Conservation (phyloP, 2,329 filamentous ascomycete genomes). For the Aspergillus ochraceoroseus region DNA sequence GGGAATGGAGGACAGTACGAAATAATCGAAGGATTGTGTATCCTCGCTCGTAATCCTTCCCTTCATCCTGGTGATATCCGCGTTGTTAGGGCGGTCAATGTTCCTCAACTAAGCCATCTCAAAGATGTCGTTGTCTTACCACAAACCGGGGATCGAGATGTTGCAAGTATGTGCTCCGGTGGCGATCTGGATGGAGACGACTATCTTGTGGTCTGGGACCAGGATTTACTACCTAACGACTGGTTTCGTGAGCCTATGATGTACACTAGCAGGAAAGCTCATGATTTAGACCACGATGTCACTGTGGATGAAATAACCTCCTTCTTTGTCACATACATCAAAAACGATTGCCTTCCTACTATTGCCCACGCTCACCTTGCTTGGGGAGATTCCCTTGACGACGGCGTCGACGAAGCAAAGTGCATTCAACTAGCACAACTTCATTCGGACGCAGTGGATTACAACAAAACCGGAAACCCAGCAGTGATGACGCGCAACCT, state of each 20-base stretch:
- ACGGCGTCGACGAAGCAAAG: conserved; percentile 61
- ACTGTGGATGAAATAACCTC: conserved; percentile 66
- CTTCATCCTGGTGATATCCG: conserved; percentile 89
- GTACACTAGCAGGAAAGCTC: conserved; percentile 58
- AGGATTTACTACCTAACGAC: conserved; percentile 60
- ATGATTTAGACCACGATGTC: conserved; percentile 58
- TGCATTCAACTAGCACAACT: conserved; percentile 73
- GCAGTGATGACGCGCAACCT: conserved; percentile 62
- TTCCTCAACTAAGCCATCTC: conserved; percentile 66
- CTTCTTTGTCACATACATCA: conserved; percentile 91
- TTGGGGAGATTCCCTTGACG: conserved; percentile 59
- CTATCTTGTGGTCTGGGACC: conserved; percentile 90
- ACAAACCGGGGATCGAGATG: conserved; percentile 71
- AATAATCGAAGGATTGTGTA: conserved; percentile 69
- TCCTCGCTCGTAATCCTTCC: conserved; percentile 87
- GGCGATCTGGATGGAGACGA: conserved; percentile 96
- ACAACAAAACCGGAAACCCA: conserved; percentile 79
- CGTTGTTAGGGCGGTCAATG: conserved; percentile 76
- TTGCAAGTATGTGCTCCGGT: conserved; percentile 92
- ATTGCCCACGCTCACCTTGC: conserved; percentile 83
- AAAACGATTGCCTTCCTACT: conserved; percentile 72
- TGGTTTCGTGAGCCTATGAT: conserved; percentile 77
- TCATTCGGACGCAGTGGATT: conserved; percentile 91
- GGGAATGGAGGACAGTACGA: conserved; percentile 53
- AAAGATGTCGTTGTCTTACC: conserved; percentile 85